Conservation (phyloP, 306 rosid genomes). For the Dryas alaskensis region DNA sequence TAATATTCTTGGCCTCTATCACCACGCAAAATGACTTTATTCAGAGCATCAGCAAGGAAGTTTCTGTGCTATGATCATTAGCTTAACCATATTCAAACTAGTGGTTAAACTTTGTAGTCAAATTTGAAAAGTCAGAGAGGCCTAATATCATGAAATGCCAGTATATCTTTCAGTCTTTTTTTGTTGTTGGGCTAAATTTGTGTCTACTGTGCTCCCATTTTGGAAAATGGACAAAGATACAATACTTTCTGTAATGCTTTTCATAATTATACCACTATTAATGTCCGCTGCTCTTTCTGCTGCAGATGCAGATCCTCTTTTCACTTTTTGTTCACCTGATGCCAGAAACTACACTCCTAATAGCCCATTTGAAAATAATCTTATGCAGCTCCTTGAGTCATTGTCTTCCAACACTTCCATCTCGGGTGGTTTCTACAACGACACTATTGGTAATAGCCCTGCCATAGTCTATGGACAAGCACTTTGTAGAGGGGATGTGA, state of each 20-base stretch:
- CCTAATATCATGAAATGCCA: neutral
- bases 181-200: neutral
- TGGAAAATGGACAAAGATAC: neutral
- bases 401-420: slow-evolving; percentile 43
- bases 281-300: slow-evolving; percentile 15
- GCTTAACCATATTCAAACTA: neutral
- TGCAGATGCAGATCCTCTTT: slow-evolving; percentile 30
- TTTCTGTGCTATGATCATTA: neutral
- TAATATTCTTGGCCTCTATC: neutral
- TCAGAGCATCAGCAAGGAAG: neutral
- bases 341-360: slow-evolving; percentile 29
- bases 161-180: neutral
- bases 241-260: slow-evolving; percentile 20
- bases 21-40: neutral
- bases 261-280: slow-evolving; percentile 26
- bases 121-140: neutral
- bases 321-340: slow-evolving; percentile 30
- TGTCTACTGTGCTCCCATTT: neutral
- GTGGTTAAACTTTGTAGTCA: neutral
- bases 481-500: slow-evolving; percentile 62
- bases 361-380: slow-evolving; percentile 38
- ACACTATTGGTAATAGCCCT: slow-evolving; percentile 12
- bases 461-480: slow-evolving; percentile 53
- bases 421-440: slow-evolving; percentile 37
- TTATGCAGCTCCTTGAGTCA: slow-evolving; percentile 34